Conservation (phyloP, 768 basidiomycete species). For the Calocybe indica region DNA sequence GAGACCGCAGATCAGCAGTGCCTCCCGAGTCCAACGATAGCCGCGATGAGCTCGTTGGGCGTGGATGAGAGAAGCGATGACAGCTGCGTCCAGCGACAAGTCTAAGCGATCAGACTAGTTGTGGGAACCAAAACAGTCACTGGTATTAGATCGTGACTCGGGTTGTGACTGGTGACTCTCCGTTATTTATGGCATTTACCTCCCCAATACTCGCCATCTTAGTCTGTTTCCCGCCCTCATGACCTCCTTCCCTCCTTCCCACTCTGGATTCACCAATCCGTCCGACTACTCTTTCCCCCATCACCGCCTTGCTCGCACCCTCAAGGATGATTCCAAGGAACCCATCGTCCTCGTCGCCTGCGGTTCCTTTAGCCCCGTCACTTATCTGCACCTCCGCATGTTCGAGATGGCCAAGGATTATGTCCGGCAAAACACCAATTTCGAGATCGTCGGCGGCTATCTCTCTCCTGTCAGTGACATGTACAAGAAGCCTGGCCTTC, state of each 20-base stretch:
- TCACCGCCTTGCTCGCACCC: slow-evolving; percentile 52
- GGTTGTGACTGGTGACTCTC: too few relatives aligned
- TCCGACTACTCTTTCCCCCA: slow-evolving; percentile 63
- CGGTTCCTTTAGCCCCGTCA: slow-evolving; percentile 96
- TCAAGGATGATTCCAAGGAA: slow-evolving; percentile 60
- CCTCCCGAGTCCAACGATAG: too few relatives aligned
- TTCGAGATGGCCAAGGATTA: slow-evolving; percentile 99
- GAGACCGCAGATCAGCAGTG: too few relatives aligned
- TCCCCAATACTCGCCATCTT: background rate
- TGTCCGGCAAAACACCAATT: slow-evolving; percentile 84
- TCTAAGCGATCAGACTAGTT: too few relatives aligned
- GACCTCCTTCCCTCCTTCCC: slow-evolving; percentile 22
- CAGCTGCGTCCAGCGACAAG: too few relatives aligned
- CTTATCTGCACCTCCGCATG: slow-evolving; percentile 98
- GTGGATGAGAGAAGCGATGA: too few relatives aligned
- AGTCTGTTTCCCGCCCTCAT: slow-evolving; percentile 12
- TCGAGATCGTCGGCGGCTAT: slow-evolving; percentile 93
- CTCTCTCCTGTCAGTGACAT: slow-evolving; percentile 92
- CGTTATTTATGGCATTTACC: too few relatives aligned
- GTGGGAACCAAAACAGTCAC: too few relatives aligned
- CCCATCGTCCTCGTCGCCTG: slow-evolving; percentile 96
- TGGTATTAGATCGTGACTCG: too few relatives aligned
- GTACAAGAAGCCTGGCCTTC: slow-evolving; percentile 95
- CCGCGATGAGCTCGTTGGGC: too few relatives aligned
- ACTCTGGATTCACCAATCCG: slow-evolving; percentile 53